Evolutionary conservation across 306 rosid genomes (phyloP).

Genomic region (Lagenaria siceraria): DNA sequence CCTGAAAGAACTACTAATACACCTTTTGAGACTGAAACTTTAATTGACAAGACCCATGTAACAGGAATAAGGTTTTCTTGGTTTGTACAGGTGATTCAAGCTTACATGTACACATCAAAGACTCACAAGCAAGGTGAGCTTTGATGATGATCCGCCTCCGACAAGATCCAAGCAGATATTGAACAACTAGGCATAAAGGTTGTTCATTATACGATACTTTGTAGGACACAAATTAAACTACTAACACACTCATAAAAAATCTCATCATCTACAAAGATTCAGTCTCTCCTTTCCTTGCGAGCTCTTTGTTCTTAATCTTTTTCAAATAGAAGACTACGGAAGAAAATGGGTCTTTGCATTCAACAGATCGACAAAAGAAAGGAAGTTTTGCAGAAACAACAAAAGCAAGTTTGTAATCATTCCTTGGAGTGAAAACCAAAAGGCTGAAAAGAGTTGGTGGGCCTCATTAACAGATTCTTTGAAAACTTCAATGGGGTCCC

Average conservation of each 20-base stretch:
- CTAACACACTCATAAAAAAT: background rate
- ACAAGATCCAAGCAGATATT: background rate
- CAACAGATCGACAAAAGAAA: background rate
- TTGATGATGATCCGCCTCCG: background rate
- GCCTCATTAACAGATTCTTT: background rate
- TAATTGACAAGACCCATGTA: background rate
- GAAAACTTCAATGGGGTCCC: background rate
- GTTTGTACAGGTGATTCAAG: background rate
- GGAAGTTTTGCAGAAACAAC: background rate
- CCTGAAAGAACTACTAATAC: background rate
- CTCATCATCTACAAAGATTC: background rate
- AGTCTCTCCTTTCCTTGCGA: background rate
- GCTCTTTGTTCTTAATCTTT: background rate
- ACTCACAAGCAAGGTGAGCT: background rate
- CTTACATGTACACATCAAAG: background rate
- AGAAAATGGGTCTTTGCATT: background rate
- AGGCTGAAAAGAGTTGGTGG: background rate
- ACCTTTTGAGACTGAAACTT: background rate
- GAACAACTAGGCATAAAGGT: background rate
- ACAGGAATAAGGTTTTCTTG: background rate
- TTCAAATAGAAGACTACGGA: background rate
- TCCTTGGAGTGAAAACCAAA: background rate
- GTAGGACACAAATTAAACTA: background rate
- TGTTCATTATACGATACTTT: background rate
- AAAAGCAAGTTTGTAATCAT: background rate